Evolutionary conservation across 1,139 yeast genomes (phyloP), one percentile per base, ranked within the genome.

Genomic region (Yamadazyma taylorii): DNA sequence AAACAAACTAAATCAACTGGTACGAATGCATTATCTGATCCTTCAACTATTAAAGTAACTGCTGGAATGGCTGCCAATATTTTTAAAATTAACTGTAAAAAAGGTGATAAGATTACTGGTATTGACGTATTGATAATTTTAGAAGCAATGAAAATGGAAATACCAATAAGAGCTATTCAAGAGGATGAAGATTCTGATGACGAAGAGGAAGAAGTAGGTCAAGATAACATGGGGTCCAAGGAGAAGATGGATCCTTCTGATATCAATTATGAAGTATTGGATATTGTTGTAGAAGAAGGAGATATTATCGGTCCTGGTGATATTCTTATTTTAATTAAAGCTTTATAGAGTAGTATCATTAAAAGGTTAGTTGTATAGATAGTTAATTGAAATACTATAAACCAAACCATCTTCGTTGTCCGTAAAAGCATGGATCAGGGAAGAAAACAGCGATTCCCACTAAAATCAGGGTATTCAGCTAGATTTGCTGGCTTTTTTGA

Each of bases 61-160:
- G 43, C 64, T 2, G 47, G 48, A 12, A 59, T 60, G 61, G 57
- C 64, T 8, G 62, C 66, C 0, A 58, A 56, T 39, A 58, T 61
- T 16, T 61, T 58, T 48, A 58, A 58, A 38, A 42, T 59, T 24
- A 50, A 47, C 15, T 56, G 51, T 21, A 38, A 51, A 11, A 14
- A 11, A 13, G 71, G 66, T 10, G 68, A 63, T 34, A 32, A 30
- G 3, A 55, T 66, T n/a, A 38, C 43, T 19, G 43, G 42, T 16
- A 60, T 53, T 21, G 66, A 62, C 30, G 58, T 53, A 21, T 39
- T 64, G 31, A 50, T 65, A 8, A 55, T 66, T 33, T 51, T 67
- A 24, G 64, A 67, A 42, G 65, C 72, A 22, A 67, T 67, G 73
- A 67, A 67, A 46, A 67, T 65, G 69, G 73, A 67, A 47, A 66